Evolutionary conservation across 495 filamentous ascomycete genomes (phyloP).

Genomic region (Hypoxylon rickii): DNA sequence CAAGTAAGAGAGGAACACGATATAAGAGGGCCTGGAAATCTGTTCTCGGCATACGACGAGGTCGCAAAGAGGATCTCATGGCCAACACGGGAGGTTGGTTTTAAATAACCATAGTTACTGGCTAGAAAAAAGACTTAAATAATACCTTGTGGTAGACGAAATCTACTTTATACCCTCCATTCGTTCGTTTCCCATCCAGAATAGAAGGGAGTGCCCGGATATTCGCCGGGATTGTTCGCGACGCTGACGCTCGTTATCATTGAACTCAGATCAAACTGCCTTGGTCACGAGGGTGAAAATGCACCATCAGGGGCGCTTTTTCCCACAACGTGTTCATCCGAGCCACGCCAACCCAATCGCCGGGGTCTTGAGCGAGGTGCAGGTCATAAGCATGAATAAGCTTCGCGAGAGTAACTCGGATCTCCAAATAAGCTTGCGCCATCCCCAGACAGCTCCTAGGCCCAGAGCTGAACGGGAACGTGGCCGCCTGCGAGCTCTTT

Average conservation of each 20-base stretch:
- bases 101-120: conserved; percentile 6
- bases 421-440: conserved; percentile 44
- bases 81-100: conserved; percentile 2
- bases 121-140: conserved; percentile 13
- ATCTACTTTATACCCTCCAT: too few species aligned
- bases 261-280: neutral
- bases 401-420: conserved; percentile 44
- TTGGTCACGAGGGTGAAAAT: conserved; percentile 9
- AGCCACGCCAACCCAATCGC: conserved; percentile 39
- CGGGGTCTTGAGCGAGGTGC: conserved; percentile 36
- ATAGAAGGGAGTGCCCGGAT: too few species aligned
- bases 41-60: neutral
- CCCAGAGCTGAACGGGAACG: conserved; percentile 35
- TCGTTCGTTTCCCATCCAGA: too few species aligned
- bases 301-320: conserved; percentile 40
- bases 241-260: neutral
- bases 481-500: conserved; percentile 31
- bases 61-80: conserved; percentile 1
- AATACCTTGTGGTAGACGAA: conserved; percentile 18
- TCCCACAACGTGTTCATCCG: conserved; percentile 45
- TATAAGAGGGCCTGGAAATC: neutral
- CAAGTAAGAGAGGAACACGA: conserved; percentile 62
- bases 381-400: conserved; percentile 42
- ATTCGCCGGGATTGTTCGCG: neutral
- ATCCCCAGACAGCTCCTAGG: conserved; percentile 39